Evolutionary conservation across 768 basidiomycete genomes (phyloP).

Genomic region (Gloeophyllum trabeum): DNA sequence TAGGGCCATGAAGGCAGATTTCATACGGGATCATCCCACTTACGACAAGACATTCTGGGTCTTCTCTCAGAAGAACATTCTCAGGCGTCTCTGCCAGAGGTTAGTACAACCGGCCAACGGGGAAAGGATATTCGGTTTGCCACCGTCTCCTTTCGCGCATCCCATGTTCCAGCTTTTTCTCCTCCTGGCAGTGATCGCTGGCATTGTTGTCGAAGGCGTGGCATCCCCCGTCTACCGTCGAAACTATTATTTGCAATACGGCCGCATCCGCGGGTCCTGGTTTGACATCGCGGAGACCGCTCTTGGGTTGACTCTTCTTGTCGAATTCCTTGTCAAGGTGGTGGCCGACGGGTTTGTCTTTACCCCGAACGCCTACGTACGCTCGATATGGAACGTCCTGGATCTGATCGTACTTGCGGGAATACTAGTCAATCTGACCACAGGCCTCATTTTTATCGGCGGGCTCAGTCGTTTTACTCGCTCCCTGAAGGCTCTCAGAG

Average conservation of each 20-base stretch:
- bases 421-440: constrained; percentile 62
- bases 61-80: constrained; percentile 64
- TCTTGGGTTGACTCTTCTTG: constrained; percentile 59
- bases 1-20: constrained; percentile 70
- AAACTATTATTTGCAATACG: constrained; percentile 50
- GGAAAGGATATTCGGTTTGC: constrained; percentile 78
- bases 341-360: constrained; percentile 89
- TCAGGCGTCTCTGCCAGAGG: constrained; percentile 72
- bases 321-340: constrained; percentile 85
- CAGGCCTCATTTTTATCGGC: constrained; percentile 62
- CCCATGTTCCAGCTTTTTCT: constrained; percentile 67
- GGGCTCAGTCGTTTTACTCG: constrained; percentile 76
- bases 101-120: constrained; percentile 76
- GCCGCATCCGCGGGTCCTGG: constrained; percentile 64
- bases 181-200: constrained; percentile 66
- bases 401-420: constrained; percentile 81
- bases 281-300: constrained; percentile 73
- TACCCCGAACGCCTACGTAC: constrained; percentile 85
- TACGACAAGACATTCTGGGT: constrained; percentile 90
- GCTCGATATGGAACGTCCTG: constrained; percentile 85
- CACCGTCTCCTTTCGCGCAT: constrained; percentile 51
- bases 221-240: constrained; percentile 82
- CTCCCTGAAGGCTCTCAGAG: constrained; percentile 79
- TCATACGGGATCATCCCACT: constrained; percentile 79
- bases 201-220: constrained; percentile 70